Evolutionary conservation across 2,329 filamentous ascomycete genomes (phyloP), one percentile per base, ranked within the genome.

Genomic region (Talaromyces sp.): DNA sequence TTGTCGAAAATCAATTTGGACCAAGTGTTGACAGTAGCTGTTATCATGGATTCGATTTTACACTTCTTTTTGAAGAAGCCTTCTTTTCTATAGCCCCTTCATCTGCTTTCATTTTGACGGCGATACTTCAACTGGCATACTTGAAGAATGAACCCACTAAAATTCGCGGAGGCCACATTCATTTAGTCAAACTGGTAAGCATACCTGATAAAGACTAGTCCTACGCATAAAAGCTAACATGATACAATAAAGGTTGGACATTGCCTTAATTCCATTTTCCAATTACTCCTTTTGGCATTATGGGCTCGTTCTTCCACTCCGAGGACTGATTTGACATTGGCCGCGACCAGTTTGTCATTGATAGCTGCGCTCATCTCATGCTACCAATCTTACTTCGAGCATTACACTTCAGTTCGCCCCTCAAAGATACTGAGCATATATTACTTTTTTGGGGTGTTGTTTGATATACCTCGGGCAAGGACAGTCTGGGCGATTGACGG

Each of bases 21-120:
- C 44, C 44, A 25, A 49, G 44, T 17, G 44, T 49, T 49, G 44
- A 49, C 22, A 22, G 19, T 49, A 49, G 44, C 44, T 78, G 75
- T 69, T 71, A 74, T 25, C 72, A 71, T 25, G 71, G 70, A 11
- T 78, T 79, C 62, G 78, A 79, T 60, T 79, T 80, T 62, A 77
- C 77, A 32, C 69, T 79, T 49, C 68, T 80, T 11, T 80, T 80
- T 60, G 44, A 49, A 49, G 44, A 49, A 15, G 44, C n/a, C 1
- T 49, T 49, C 7, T 25, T 49, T 15, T 49, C 44, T 6, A 49
- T 49, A 22, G 44, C 19, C 2, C 44, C 44, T 22, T 49, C 44
- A 25, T 19, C 11, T 22, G 19, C n/a, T 11, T 49, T 49, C 19
- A 19, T 49, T 49, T 11, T 49, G 11, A 8, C 22, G n/a, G n/a